A percentile compares a stretch with the other conserved stretches of the same genome.
These are phyloP conservation scores for Suillus decipiens DNA, from an alignment of 768 basidiomycete genomes.

Conservation along the genomic window DNA sequence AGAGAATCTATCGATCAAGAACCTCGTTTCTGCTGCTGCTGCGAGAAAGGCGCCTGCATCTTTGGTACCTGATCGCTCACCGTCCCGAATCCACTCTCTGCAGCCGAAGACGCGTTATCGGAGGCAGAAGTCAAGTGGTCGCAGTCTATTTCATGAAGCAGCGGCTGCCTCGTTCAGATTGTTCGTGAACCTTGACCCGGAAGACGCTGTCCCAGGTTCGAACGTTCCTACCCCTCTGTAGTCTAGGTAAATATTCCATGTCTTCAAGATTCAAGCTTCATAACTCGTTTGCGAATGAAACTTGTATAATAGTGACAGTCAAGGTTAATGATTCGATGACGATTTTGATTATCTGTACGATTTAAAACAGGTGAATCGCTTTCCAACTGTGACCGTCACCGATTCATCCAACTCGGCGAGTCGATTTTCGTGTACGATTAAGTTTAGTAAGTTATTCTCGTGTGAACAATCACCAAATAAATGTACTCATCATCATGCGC, in stretches of 20 bases:
- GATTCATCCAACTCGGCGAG: too few species aligned
- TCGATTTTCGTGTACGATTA: too few species aligned
- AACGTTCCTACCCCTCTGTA: background rate
- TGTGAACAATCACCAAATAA: too few species aligned
- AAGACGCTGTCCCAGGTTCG: background rate
- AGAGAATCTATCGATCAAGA: slow-evolving; percentile 24
- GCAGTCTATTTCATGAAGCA: slow-evolving; percentile 19
- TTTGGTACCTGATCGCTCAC: background rate
- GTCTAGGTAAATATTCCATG: background rate
- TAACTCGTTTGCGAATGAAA: too few species aligned
- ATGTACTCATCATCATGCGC: too few species aligned
- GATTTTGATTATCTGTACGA: too few species aligned
- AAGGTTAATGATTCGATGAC: too few species aligned
- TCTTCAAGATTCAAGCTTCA: too few species aligned
- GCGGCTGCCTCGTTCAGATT: slow-evolving; percentile 20
- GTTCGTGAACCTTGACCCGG: slow-evolving; percentile 7
- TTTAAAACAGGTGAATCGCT: too few species aligned
- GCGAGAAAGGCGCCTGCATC: slow-evolving; percentile 10
- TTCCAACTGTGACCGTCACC: too few species aligned
- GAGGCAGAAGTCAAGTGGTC: slow-evolving; percentile 9
- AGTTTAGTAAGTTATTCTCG: too few species aligned
- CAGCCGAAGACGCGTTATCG: slow-evolving; percentile 12
- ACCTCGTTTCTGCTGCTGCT: slow-evolving; percentile 13
- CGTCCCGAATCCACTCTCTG: background rate
- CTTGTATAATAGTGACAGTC: too few species aligned